These are phyloP conservation scores for Leccinum disarticulatum DNA, from an alignment of 768 basidiomycete genomes.

Conservation along the genomic window DNA sequence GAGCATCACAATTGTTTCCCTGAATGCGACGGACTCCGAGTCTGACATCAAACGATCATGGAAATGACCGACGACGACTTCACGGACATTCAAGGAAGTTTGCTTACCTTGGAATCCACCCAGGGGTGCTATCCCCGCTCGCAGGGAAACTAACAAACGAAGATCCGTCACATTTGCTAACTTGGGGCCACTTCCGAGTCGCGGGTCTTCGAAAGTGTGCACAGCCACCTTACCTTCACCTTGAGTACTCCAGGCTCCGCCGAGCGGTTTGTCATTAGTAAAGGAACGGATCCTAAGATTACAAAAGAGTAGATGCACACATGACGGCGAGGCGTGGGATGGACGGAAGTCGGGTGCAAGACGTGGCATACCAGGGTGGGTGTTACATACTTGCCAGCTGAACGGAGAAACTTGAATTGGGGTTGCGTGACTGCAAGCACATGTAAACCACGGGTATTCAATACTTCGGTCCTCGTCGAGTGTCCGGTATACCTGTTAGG, in stretches of 20 bases:
- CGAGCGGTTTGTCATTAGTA: constrained; percentile 59
- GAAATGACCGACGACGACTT: background rate
- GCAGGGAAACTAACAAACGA: background rate
- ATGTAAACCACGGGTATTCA: constrained; percentile 35
- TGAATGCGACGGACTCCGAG: background rate
- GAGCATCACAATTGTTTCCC: constrained; percentile 55
- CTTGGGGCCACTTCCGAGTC: background rate
- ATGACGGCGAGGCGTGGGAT: constrained; percentile 55
- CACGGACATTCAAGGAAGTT: background rate
- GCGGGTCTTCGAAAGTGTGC: constrained; percentile 37
- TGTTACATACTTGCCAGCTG: background rate
- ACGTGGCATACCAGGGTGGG: constrained; percentile 66
- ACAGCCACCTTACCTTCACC: constrained; percentile 46
- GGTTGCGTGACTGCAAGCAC: constrained; percentile 41
- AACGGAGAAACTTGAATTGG: background rate
- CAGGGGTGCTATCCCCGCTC: background rate
- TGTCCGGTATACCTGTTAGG: constrained; percentile 65
- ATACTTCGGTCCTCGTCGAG: constrained; percentile 56
- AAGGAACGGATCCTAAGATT: constrained; percentile 62
- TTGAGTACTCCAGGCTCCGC: constrained; percentile 49
- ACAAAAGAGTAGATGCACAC: constrained; percentile 66
- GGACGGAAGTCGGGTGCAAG: constrained; percentile 79
- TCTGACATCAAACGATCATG: background rate
- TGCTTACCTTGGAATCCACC: background rate
- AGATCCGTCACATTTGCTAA: background rate